Conservation (phyloP, 1,139 yeast species). For the Candida anutae region DNA sequence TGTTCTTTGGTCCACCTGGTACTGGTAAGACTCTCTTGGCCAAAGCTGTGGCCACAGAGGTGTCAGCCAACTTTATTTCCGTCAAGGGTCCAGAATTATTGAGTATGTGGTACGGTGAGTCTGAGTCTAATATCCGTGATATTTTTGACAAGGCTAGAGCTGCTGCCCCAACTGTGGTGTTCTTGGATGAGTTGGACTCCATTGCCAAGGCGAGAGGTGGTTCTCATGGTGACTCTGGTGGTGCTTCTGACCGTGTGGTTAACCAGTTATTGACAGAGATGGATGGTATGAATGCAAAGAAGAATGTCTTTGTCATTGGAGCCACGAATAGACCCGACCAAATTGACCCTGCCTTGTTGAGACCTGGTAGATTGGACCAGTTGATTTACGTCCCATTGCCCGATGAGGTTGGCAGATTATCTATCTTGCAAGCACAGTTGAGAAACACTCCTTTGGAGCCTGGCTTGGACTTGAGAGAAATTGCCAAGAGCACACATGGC, state of each 20-base stretch:
- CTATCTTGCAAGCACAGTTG: constrained; percentile 90
- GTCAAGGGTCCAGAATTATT: constrained; percentile 96
- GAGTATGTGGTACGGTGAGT: constrained; percentile 99
- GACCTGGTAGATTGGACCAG: constrained; percentile 99
- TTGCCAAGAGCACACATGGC: constrained; percentile 90
- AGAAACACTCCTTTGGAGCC: constrained; percentile 99
- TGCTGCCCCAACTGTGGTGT: constrained; percentile 97
- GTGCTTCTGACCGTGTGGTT: constrained; percentile 97
- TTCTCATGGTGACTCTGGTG: constrained; percentile 89
- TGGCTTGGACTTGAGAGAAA: constrained; percentile 79
- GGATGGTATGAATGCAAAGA: constrained; percentile 99
- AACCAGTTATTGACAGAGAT: constrained; percentile 96
- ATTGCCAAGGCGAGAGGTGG: constrained; percentile 98
- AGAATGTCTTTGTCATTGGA: constrained; percentile 97
- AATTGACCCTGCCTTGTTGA: constrained; percentile 94
- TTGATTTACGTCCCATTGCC: constrained; percentile 97
- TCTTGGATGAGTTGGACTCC: constrained; percentile 95
- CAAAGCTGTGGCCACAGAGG: constrained; percentile 97
- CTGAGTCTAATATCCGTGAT: constrained; percentile 94
- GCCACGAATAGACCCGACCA: constrained; percentile 99
- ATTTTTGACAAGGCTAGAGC: constrained; percentile 98
- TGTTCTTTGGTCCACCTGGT: constrained; percentile 99
- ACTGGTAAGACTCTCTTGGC: constrained; percentile 97
- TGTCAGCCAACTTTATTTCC: constrained; percentile 90
- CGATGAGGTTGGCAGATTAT: constrained; percentile 87